Conservation (phyloP, 75 land plant species). For the Pinus albicaulis region DNA sequence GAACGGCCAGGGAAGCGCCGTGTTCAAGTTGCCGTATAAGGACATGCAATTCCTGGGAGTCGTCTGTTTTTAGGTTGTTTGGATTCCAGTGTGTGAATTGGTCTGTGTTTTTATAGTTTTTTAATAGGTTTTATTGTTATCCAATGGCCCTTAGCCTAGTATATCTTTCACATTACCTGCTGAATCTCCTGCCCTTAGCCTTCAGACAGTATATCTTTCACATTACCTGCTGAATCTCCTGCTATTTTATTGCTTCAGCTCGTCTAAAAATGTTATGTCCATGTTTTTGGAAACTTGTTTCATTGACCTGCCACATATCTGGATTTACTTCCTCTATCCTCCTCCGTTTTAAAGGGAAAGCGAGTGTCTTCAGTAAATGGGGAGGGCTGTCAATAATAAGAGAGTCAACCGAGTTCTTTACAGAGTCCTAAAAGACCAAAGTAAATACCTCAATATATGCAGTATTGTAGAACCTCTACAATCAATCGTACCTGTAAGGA, state of each 20-base stretch:
- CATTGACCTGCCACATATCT: neutral
- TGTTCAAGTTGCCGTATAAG: neutral
- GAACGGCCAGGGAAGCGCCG: conserved; percentile 48
- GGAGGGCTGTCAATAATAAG: too few species aligned
- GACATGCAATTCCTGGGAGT: neutral
- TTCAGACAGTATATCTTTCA: neutral
- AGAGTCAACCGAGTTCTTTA: too few species aligned
- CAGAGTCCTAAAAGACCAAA: too few species aligned
- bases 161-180: neutral
- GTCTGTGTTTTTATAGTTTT: conserved; percentile 3
- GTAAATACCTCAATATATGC: too few species aligned
- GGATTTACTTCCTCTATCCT: too few species aligned
- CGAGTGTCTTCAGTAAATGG: too few species aligned
- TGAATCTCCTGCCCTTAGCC: neutral
- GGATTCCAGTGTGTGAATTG: conserved; percentile 1
- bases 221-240: neutral
- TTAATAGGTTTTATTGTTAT: conserved; percentile 5
- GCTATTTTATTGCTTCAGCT: neutral
- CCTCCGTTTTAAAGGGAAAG: too few species aligned
- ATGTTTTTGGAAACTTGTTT: conserved; percentile 1
- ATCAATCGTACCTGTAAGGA: too few species aligned
- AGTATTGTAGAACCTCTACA: too few species aligned
- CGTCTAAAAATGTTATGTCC: conserved; percentile 1
- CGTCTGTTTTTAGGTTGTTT: conserved; percentile 5
- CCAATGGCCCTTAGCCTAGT: conserved; percentile 1